Conservation (phyloP, 1,139 yeast genomes). For the Blastobotrys proliferans region DNA sequence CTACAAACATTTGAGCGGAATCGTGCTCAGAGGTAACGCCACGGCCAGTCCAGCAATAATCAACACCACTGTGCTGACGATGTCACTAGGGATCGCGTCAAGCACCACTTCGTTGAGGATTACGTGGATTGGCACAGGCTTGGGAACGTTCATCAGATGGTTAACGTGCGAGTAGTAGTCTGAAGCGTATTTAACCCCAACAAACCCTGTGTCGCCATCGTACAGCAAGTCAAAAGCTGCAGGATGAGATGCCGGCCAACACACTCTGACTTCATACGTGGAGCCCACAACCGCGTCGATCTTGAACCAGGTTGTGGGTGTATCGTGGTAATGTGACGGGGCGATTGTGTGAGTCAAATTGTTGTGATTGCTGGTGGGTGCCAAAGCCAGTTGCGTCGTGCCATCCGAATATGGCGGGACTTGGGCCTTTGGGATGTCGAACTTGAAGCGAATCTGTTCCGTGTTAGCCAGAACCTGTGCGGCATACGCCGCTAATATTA, state of each 20-base stretch:
- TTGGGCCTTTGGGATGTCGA: not conserved
- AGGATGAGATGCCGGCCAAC: slow-evolving; percentile 39
- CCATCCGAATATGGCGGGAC: not conserved
- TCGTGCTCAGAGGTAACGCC: not conserved
- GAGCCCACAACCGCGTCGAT: slow-evolving; percentile 15
- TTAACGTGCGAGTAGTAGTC: slow-evolving; percentile 21
- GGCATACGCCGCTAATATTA: no score
- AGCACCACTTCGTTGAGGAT: slow-evolving; percentile 23
- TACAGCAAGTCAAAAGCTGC: slow-evolving; percentile 27
- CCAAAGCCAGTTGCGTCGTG: not conserved
- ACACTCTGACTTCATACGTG: slow-evolving; percentile 32
- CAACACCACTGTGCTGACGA: slow-evolving; percentile 22
- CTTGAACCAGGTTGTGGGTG: slow-evolving; percentile 9
- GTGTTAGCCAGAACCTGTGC: slow-evolving; percentile 13
- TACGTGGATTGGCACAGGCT: slow-evolving; percentile 24
- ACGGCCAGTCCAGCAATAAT: slow-evolving; percentile 17
- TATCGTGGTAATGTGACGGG: slow-evolving; percentile 2
- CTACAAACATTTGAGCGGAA: not conserved
- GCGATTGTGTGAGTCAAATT: slow-evolving; percentile 1
- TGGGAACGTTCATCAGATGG: slow-evolving; percentile 19
- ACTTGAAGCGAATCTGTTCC: slow-evolving; percentile 14
- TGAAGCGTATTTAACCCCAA: slow-evolving; percentile 19
- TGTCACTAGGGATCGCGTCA: slow-evolving; percentile 26
- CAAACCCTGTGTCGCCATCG: slow-evolving; percentile 16
- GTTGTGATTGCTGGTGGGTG: not conserved